Base-by-base conservation (phyloP, 2,329 filamentous ascomycete species). In the Phaeosphaeria sp. region DNA sequence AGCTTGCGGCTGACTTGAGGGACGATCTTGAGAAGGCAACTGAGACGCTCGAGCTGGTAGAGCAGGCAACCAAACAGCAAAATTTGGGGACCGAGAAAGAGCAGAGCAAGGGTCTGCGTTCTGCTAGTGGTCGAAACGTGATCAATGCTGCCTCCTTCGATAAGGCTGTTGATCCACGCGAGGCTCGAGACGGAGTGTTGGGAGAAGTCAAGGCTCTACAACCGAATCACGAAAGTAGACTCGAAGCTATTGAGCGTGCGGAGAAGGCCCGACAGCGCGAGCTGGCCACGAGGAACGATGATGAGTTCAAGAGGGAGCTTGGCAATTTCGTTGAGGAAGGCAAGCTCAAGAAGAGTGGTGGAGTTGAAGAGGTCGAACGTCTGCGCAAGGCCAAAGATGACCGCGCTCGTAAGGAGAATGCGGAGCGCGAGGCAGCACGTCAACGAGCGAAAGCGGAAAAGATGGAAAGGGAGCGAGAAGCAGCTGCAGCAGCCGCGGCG, bases 31-130 rank as follows among this genome's bases (percentile, higher is more conserved):
- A 98, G 75, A 97, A 98, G 80, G 93, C 94, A 1, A 88, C 89
- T 0, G 90, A 96, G 77, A 98, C 95, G 0, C 97, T 99, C 72
- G 90, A 92, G 22, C 86, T 99, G 0, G 95, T 99, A 17, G 95
- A 99, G 78, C 91, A 98, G 79, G 95, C 95, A 9, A 98, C 93
- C n/a, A 97, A 96, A 79, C 93, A 98, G 79, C 95, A 99, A 75
- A 91, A 86, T 54, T 72, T 96, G 78, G 92, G 96, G 74, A 89
- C 90, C 59, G 85, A 81, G 48, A 85, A 86, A 50, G 85, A 85
- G 6, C 78, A 74, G 43, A 72, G 64, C 4, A 81, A 71, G n/a
- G 77, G 82, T 49, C 71, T 67, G 43, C 77, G 77, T 53, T 82
- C 83, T 5, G 86, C 86, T n/a, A 84, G 83, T 44, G 74, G 74